Evolutionary conservation across 176 grass and related monocot species (phyloP).

Genomic region (Alloteropsis semialata): DNA sequence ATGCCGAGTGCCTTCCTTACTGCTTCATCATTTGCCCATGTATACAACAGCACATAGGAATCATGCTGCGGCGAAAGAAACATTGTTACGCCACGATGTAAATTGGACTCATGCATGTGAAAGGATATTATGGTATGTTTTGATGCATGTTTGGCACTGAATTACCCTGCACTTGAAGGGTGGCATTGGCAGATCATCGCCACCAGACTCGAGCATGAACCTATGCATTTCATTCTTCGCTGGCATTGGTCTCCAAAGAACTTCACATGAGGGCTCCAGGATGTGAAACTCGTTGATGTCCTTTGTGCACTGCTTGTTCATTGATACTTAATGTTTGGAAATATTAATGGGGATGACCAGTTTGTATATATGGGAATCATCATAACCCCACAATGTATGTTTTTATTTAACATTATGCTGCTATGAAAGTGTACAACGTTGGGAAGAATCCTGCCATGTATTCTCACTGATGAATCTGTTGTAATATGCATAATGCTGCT

Average conservation of each 20-base stretch:
- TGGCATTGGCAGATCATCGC: not conserved
- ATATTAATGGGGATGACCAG: too few relatives aligned
- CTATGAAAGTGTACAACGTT: too few relatives aligned
- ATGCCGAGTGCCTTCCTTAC: conserved; percentile 44
- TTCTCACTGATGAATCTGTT: too few relatives aligned
- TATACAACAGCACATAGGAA: conserved; percentile 22
- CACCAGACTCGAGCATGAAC: not conserved
- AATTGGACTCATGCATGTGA: not conserved
- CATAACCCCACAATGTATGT: too few relatives aligned
- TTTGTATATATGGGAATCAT: too few relatives aligned
- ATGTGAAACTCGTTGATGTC: not conserved
- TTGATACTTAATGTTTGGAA: not conserved
- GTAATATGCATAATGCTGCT: too few relatives aligned
- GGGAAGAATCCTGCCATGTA: too few relatives aligned
- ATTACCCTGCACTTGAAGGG: conserved; percentile 43
- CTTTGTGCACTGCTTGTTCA: not conserved
- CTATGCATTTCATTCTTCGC: not conserved
- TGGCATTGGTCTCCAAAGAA: not conserved
- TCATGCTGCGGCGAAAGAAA: conserved; percentile 21
- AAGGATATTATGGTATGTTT: not conserved
- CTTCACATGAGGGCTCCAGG: not conserved
- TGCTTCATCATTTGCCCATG: conserved; percentile 43
- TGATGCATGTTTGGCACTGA: not conserved
- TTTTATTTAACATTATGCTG: too few relatives aligned
- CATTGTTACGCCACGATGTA: not conserved